These are phyloP conservation scores for Fusarium xyrophilum DNA, from an alignment of 2,329 filamentous ascomycete species.

Conservation along the genomic window DNA sequence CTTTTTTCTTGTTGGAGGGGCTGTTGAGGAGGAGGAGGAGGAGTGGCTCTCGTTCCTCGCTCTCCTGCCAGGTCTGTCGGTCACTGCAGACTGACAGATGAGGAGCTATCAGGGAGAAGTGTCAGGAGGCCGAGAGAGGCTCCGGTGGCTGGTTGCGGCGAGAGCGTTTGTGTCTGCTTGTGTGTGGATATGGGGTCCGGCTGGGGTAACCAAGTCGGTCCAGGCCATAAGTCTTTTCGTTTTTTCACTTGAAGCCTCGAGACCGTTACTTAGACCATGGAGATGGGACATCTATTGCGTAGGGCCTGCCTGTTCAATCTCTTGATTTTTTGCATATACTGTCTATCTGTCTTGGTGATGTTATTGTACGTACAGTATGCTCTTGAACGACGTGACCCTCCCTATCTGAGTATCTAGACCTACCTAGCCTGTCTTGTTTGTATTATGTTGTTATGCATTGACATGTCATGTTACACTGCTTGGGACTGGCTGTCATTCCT, in stretches of 20 bases:
- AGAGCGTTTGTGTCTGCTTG: conserved; percentile 37
- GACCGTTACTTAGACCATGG: conserved; percentile 49
- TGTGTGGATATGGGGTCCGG: conserved; percentile 38
- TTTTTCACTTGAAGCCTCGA: conserved; percentile 51
- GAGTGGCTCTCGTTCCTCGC: conserved; percentile 37
- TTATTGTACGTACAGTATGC: not conserved
- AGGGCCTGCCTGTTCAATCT: conserved; percentile 46
- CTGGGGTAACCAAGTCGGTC: conserved; percentile 40
- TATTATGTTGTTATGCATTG: not conserved
- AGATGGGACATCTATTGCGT: conserved; percentile 46
- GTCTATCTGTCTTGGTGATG: not conserved
- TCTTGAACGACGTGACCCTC: not conserved
- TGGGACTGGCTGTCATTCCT: not conserved
- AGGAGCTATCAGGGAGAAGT: conserved; percentile 35
- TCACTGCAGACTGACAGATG: conserved; percentile 41
- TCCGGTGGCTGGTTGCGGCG: conserved; percentile 32
- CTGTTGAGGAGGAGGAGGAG: conserved; percentile 38
- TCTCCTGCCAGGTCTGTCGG: conserved; percentile 38
- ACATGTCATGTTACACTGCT: not conserved
- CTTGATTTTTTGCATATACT: conserved; percentile 38
- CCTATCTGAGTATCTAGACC: not conserved
- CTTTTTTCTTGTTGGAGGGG: conserved; percentile 37
- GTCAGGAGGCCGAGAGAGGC: conserved; percentile 32
- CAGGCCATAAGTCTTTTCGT: conserved; percentile 58
- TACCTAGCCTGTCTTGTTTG: not conserved